Evolutionary conservation across 1,139 yeast species (phyloP).

Genomic region (Nadsonia commutata): DNA sequence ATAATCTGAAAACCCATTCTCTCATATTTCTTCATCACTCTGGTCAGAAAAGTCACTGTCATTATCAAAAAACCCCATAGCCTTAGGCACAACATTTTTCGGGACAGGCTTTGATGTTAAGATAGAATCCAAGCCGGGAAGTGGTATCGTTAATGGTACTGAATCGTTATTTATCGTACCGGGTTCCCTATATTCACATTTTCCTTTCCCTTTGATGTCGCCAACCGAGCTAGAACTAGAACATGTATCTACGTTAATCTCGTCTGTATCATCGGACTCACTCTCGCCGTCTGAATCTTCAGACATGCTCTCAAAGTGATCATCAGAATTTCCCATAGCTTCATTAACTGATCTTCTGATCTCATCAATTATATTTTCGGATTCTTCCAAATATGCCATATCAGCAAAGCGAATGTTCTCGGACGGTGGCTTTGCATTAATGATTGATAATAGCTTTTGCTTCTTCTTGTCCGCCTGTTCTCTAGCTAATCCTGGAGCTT

Average conservation of each 20-base stretch:
- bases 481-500: slow-evolving; percentile 15
- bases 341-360: slow-evolving; percentile 3
- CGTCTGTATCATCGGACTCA: background rate
- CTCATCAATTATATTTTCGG: slow-evolving; percentile 15
- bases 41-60: background rate
- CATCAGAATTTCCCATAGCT: background rate
- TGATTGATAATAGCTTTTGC: slow-evolving; percentile 21
- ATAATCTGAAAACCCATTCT: too few species aligned
- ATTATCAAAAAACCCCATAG: background rate
- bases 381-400: slow-evolving; percentile 22
- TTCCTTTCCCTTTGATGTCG: background rate
- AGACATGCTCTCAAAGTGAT: background rate
- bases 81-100: background rate
- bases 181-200: too few species aligned
- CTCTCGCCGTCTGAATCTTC: background rate
- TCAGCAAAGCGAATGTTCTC: slow-evolving; percentile 21
- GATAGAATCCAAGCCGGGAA: too few species aligned
- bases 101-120: too few species aligned
- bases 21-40: background rate
- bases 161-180: too few species aligned
- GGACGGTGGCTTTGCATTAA: slow-evolving; percentile 13
- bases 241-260: too few species aligned
- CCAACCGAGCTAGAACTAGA: too few species aligned
- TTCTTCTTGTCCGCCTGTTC: slow-evolving; percentile 20
- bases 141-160: too few species aligned